phyloP scores from a whole-genome alignment of 139 green algal genomes.

The Auxenochlorella pyrenoidosa region DNA sequence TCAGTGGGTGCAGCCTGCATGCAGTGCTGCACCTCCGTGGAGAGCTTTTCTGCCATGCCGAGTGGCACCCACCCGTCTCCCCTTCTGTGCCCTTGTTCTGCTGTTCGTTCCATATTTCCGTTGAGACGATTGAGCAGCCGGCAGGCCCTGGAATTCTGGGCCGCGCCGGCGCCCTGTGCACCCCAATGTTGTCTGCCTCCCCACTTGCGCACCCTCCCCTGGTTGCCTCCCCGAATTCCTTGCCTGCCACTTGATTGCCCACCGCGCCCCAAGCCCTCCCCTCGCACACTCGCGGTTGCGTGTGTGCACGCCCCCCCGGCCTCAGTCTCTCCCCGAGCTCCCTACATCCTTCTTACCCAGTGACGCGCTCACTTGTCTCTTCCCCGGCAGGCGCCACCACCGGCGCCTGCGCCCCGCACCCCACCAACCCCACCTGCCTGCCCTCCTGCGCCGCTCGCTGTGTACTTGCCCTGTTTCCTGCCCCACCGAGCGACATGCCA shows the following conservation, averaged over 20 bases:
- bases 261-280: background rate
- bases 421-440: background rate
- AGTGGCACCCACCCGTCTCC: background rate
- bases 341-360: background rate
- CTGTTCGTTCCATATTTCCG: background rate
- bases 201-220: background rate
- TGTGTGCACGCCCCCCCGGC: background rate
- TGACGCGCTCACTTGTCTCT: background rate
- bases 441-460: background rate
- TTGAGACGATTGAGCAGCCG: background rate
- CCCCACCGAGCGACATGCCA: slow-evolving; percentile 6
- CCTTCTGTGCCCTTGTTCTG: background rate
- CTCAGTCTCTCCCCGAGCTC: background rate
- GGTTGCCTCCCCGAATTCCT: background rate
- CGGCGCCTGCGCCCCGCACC: background rate
- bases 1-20: background rate
- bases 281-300: background rate
- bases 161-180: background rate
- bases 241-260: background rate
- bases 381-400: background rate
- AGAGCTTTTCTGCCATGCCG: background rate
- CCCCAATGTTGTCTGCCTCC: background rate
- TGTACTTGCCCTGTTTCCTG: slow-evolving; percentile 21
- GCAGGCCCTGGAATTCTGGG: background rate
- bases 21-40: background rate